These are phyloP conservation scores for Diphasiastrum complanatum DNA, from an alignment of 83 land plant genomes.

Conservation along the genomic window DNA sequence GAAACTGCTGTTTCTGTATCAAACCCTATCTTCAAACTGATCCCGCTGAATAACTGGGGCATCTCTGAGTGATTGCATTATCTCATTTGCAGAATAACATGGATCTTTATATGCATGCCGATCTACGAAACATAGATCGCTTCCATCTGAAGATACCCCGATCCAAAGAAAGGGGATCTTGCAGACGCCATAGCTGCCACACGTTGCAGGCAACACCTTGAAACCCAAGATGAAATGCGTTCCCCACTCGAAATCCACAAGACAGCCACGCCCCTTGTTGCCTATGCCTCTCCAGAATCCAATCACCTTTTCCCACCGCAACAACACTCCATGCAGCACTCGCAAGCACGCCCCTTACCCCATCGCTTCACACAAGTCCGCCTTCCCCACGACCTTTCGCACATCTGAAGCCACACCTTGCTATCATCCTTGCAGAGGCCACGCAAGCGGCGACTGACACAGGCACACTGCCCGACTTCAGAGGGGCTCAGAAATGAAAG, in stretches of 20 bases:
- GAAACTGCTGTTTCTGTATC: background rate
- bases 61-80: background rate
- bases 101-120: slow-evolving; percentile 7
- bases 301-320: slow-evolving; percentile 55
- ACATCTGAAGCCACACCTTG: slow-evolving; percentile 61
- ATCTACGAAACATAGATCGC: slow-evolving; percentile 37
- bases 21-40: background rate
- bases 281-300: slow-evolving; percentile 90
- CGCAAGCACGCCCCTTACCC: slow-evolving; percentile 44
- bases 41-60: slow-evolving; percentile 14
- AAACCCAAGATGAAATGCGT: slow-evolving; percentile 38
- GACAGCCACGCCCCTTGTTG: slow-evolving; percentile 21
- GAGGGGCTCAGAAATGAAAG: slow-evolving; percentile 69
- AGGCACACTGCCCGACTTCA: slow-evolving; percentile 55
- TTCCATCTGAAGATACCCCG: slow-evolving; percentile 40
- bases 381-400: slow-evolving; percentile 68
- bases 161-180: slow-evolving; percentile 70
- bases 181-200: slow-evolving; percentile 43
- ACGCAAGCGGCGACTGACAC: slow-evolving; percentile 47
- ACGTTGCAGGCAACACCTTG: slow-evolving; percentile 45
- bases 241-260: slow-evolving; percentile 73
- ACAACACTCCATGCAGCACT: slow-evolving; percentile 43
- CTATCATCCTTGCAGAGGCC: slow-evolving; percentile 43
- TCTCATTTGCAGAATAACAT: background rate
- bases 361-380: slow-evolving; percentile 41